These are phyloP conservation scores for Aspergillus sclerotiicarbonarius DNA, from an alignment of 495 filamentous ascomycete genomes.

Conservation along the genomic window DNA sequence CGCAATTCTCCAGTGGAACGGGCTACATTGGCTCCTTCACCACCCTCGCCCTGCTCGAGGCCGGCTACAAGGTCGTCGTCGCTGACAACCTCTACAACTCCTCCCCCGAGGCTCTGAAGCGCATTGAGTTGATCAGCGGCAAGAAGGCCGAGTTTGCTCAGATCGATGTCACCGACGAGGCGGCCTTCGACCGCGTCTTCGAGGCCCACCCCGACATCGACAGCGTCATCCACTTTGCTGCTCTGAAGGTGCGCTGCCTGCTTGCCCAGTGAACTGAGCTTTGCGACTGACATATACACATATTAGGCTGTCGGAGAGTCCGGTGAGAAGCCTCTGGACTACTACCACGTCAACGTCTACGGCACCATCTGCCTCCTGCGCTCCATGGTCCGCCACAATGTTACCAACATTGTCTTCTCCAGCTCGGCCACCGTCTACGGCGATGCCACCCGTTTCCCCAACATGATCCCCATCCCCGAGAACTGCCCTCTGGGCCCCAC, in stretches of 20 bases:
- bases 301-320: slow-evolving; percentile 94
- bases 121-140: slow-evolving; percentile 89
- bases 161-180: slow-evolving; percentile 83
- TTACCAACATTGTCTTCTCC: slow-evolving; percentile 96
- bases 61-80: slow-evolving; percentile 94
- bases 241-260: slow-evolving; percentile 76
- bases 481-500: slow-evolving; percentile 93
- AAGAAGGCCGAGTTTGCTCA: slow-evolving; percentile 84
- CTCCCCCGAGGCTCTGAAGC: slow-evolving; percentile 80
- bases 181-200: slow-evolving; percentile 83
- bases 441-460: slow-evolving; percentile 90
- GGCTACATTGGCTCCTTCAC: slow-evolving; percentile 99
- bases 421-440: slow-evolving; percentile 97
- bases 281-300: slow-evolving; percentile 5
- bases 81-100: slow-evolving; percentile 97
- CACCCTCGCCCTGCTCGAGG: slow-evolving; percentile 81
- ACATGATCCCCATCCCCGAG: slow-evolving; percentile 99
- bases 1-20: slow-evolving; percentile 66
- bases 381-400: slow-evolving; percentile 83
- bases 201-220: slow-evolving; percentile 87
- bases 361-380: slow-evolving; percentile 86
- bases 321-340: slow-evolving; percentile 90
- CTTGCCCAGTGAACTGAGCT: background rate
- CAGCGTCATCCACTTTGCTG: slow-evolving; percentile 97
- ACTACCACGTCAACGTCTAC: slow-evolving; percentile 95